Evolutionary conservation across 352 stramenopile species (phyloP).

Genomic region (Globisporangium parvum): DNA sequence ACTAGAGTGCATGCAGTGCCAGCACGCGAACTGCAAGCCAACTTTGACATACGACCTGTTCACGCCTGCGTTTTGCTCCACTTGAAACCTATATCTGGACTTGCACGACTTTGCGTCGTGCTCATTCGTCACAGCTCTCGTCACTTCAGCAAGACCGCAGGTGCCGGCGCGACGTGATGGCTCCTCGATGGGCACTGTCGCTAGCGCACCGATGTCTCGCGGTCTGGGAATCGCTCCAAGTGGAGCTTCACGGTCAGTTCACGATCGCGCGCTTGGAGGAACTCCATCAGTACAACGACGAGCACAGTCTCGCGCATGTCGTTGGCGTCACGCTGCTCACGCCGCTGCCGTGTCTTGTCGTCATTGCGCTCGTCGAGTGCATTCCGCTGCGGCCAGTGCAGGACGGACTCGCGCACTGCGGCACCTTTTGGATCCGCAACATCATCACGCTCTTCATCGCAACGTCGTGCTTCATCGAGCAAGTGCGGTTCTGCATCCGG

Average conservation of each 20-base stretch:
- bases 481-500: neutral
- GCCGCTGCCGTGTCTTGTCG: conserved; percentile 9
- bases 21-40: too few species aligned
- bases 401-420: neutral
- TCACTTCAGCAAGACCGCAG: too few species aligned
- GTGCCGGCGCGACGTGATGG: too few species aligned
- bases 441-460: neutral
- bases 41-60: too few species aligned
- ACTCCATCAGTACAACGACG: neutral
- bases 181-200: too few species aligned
- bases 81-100: too few species aligned
- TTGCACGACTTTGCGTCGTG: too few species aligned
- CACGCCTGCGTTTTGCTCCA: too few species aligned
- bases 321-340: conserved; percentile 1
- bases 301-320: neutral
- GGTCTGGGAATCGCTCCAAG: conserved; percentile 11
- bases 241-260: conserved; percentile 17
- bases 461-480: neutral
- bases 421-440: conserved; percentile 9
- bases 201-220: too few species aligned
- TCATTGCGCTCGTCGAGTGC: conserved; percentile 3
- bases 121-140: too few species aligned
- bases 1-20: too few species aligned
- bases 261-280: conserved; percentile 8
- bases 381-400: conserved; percentile 2